These are phyloP conservation scores for Trypanosoma platydactyli DNA, from an alignment of 208 protist genomes.

Conservation along the genomic window DNA sequence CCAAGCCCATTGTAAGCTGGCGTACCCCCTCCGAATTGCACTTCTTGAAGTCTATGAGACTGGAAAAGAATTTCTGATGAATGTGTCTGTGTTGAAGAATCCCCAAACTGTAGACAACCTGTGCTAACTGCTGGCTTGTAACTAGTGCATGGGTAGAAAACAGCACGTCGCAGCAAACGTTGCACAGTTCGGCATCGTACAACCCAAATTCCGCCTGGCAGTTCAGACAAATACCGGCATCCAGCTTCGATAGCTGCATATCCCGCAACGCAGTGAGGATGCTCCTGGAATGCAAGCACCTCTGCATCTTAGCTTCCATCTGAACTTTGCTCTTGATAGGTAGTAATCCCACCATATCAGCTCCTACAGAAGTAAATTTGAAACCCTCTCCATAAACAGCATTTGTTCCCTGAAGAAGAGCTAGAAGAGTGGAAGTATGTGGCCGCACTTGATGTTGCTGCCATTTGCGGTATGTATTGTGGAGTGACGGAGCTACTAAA, in stretches of 20 bases:
- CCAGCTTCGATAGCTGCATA: slow-evolving; percentile 59
- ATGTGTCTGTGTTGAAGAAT: slow-evolving; percentile 87
- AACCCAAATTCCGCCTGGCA: slow-evolving; percentile 73
- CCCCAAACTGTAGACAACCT: slow-evolving; percentile 76
- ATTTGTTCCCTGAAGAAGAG: slow-evolving; percentile 61
- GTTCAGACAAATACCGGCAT: slow-evolving; percentile 77
- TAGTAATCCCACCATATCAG: slow-evolving; percentile 64
- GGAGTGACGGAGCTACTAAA: slow-evolving; percentile 31
- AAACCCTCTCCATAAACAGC: slow-evolving; percentile 58
- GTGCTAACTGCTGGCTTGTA: slow-evolving; percentile 76
- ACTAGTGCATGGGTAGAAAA: slow-evolving; percentile 65
- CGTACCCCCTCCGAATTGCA: slow-evolving; percentile 68
- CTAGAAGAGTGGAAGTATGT: slow-evolving; percentile 53
- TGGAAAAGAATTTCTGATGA: slow-evolving; percentile 79
- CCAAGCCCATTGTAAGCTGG: slow-evolving; percentile 67
- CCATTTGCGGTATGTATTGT: slow-evolving; percentile 57
- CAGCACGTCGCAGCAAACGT: slow-evolving; percentile 76
- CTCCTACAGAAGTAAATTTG: slow-evolving; percentile 49
- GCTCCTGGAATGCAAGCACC: slow-evolving; percentile 61
- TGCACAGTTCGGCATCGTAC: slow-evolving; percentile 83
- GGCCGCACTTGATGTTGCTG: slow-evolving; percentile 32
- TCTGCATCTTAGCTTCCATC: slow-evolving; percentile 89
- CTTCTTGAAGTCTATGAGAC: slow-evolving; percentile 55
- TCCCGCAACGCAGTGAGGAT: slow-evolving; percentile 55
- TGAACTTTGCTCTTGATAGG: slow-evolving; percentile 78